A percentile compares a stretch with the other conserved stretches of the same genome.
These are phyloP conservation scores for Austroboletus niveus DNA, from an alignment of 1,284 basidiomycete species.

Conservation along the genomic window DNA sequence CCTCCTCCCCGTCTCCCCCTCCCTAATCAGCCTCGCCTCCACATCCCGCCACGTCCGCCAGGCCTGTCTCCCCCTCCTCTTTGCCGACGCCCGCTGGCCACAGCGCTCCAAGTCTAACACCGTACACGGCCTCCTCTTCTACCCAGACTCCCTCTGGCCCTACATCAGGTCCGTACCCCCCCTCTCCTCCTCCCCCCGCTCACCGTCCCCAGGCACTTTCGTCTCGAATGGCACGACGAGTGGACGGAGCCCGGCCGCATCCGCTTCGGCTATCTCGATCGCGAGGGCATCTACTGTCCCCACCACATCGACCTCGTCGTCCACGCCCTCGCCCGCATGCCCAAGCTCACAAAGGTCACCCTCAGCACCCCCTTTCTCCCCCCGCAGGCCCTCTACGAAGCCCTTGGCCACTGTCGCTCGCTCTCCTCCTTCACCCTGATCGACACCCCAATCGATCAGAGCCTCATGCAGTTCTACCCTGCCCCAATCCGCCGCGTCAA, in stretches of 20 bases:
- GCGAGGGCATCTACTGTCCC: constrained; percentile 31
- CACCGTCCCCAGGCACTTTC: constrained; percentile 25
- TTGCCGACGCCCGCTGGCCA: constrained; percentile 33
- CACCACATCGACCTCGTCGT: constrained; percentile 26
- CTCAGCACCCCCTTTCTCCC: constrained; percentile 31
- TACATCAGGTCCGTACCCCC: constrained; percentile 26
- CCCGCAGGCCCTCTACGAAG: constrained; percentile 28
- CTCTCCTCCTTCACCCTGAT: constrained; percentile 28
- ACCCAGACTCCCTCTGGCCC: constrained; percentile 29
- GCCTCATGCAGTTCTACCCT: constrained; percentile 31
- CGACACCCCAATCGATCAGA: constrained; percentile 35
- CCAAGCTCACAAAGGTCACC: constrained; percentile 28
- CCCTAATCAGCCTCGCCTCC: constrained; percentile 25
- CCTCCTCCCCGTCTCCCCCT: constrained; percentile 11
- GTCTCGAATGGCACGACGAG: constrained; percentile 34
- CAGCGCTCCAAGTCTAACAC: constrained; percentile 27
- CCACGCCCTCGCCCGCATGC: constrained; percentile 25
- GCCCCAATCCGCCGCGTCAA: constrained; percentile 25
- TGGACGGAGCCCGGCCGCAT: constrained; percentile 34
- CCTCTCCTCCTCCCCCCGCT: not conserved
- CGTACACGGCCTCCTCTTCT: constrained; percentile 24
- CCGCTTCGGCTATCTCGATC: constrained; percentile 30
- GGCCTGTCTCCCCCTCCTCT: constrained; percentile 32
- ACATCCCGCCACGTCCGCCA: constrained; percentile 28
- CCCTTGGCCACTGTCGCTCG: constrained; percentile 26